A percentile compares a stretch with the other conserved stretches of the same genome.
Conservation (phyloP, 192 early-diverging fungal genomes). For the Backusella liffmaniae region DNA sequence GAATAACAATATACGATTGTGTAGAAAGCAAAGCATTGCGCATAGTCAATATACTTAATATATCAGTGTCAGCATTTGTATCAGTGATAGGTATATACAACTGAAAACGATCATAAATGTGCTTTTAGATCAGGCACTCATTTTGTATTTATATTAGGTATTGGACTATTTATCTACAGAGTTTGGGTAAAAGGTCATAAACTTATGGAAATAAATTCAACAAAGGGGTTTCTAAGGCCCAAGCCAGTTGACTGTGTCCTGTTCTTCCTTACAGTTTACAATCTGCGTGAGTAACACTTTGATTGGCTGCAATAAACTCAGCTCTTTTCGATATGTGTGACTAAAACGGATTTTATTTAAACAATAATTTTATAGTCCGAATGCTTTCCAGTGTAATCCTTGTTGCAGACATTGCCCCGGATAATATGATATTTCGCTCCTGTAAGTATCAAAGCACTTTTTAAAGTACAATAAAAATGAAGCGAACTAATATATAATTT, state of each 20-base stretch:
- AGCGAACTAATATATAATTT: neutral
- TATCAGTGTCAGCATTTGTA: slow-evolving; percentile 21
- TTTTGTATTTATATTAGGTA: slow-evolving; percentile 4
- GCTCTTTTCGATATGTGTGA: neutral
- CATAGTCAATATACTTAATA: slow-evolving; percentile 21
- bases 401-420: slow-evolving; percentile 24
- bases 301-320: slow-evolving; percentile 1
- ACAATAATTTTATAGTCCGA: slow-evolving; percentile 15
- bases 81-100: slow-evolving; percentile 21
- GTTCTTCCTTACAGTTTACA: slow-evolving; percentile 1
- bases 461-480: neutral
- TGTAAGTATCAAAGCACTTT: slow-evolving; percentile 10
- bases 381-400: slow-evolving; percentile 26
- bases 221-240: slow-evolving; percentile 21
- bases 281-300: slow-evolving; percentile 8
- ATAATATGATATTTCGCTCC: slow-evolving; percentile 21
- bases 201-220: slow-evolving; percentile 5
- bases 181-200: slow-evolving; percentile 14
- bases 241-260: slow-evolving; percentile 29
- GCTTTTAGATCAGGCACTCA: neutral
- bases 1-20: slow-evolving; percentile 21
- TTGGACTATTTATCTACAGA: slow-evolving; percentile 12
- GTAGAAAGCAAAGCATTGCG: slow-evolving; percentile 16
- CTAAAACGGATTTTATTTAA: neutral
- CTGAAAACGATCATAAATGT: neutral